Evolutionary conservation across 2,329 filamentous ascomycete species (phyloP).

Genomic region (Fusarium liriodendri): DNA sequence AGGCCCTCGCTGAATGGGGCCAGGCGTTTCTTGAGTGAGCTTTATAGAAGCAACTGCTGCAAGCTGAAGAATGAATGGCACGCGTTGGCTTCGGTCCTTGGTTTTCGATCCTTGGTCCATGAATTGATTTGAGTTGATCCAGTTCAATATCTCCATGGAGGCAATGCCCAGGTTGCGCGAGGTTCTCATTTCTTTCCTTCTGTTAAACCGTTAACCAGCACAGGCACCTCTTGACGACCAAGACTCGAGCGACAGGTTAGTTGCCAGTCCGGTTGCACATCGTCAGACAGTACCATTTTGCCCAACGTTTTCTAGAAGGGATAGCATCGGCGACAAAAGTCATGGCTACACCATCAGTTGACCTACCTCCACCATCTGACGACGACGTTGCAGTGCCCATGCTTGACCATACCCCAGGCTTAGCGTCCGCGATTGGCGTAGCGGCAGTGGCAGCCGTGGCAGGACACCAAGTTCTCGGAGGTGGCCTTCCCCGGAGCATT

Average conservation of each 20-base stretch:
- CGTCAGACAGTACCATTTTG: background rate
- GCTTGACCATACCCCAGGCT: constrained; percentile 40
- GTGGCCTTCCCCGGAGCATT: constrained; percentile 23
- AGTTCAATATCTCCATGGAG: constrained; percentile 26
- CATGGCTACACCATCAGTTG: constrained; percentile 44
- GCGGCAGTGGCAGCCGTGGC: constrained; percentile 40
- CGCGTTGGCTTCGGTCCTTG: constrained; percentile 4
- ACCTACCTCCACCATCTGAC: constrained; percentile 39
- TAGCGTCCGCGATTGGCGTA: constrained; percentile 41
- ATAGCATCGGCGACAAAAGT: background rate
- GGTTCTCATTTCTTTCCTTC: background rate
- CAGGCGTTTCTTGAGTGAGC: constrained; percentile 12
- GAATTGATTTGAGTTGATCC: background rate
- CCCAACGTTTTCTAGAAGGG: background rate
- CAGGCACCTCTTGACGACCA: background rate
- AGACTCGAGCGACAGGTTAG: background rate
- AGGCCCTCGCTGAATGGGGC: constrained; percentile 15
- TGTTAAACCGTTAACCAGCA: constrained; percentile 18
- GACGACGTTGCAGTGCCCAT: constrained; percentile 39
- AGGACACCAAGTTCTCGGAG: constrained; percentile 23
- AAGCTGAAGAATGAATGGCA: constrained; percentile 16
- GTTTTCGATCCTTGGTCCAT: constrained; percentile 11
- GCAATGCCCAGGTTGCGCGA: background rate
- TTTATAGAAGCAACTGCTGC: constrained; percentile 34
- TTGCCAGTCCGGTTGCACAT: constrained; percentile 1